Base-by-base conservation (phyloP, 345 rosid species). In the Eucalyptus pauciflora region DNA sequence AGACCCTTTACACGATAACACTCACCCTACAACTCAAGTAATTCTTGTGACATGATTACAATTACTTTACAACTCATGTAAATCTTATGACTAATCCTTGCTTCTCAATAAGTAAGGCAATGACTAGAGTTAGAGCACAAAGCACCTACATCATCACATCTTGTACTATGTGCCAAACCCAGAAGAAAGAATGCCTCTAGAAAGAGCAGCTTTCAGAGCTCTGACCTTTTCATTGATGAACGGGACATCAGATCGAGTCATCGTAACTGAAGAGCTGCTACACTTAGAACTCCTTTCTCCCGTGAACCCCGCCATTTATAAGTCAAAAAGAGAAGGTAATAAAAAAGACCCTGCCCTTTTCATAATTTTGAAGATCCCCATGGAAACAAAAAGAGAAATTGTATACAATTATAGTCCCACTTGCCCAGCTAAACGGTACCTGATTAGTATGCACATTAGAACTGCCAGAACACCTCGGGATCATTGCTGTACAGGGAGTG, bases 401-500 rank as follows among this genome's bases (percentile, higher is more conserved):
- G 87, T 49, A 86, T 27, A 49, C 87, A 86, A 20, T n/a, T 33
- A 50, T 52, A 86, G 87, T 51, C 64, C n/a, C 45, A 17, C 86
- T 46, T 86, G 58, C 62, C 58, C 64, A 51, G 48, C 58, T 86
- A 54, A 60, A 31, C 45, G 10, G 27, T 86, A 86, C 69, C 87
- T 86, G 69, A 27, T 86, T 54, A 58, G 67, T 46, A 48, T 50
- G 87, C 89, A 33, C 86, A 37, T 94, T 92, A 95, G 5, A 96
- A 93, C 91, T 94, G 99, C 99, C 98, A 96, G 89, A 97, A 97
- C 51, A 94, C 92, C 62, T 92, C 97, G 1, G 95, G 94, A 89
- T 96, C 97, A 51, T 91, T 94, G 93, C 96, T 97, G 81, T 97
- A 97, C 93, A 97, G 90, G 7, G 98, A 95, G 89, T 93, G 94